These are phyloP conservation scores for Thelonectria olida DNA, from an alignment of 2,329 filamentous ascomycete genomes.

Conservation along the genomic window DNA sequence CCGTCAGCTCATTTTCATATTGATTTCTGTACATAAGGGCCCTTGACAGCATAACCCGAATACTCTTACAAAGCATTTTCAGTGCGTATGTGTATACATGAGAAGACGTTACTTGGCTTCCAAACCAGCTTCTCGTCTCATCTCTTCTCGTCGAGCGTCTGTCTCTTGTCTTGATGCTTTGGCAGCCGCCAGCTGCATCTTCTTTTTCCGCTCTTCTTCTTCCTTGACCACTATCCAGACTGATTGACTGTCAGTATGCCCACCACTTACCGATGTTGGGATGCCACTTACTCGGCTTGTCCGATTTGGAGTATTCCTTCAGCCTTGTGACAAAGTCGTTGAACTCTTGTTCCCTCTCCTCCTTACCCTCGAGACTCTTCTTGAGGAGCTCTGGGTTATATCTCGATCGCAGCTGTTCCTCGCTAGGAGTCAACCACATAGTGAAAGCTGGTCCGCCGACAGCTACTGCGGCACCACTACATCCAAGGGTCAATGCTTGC, in stretches of 20 bases:
- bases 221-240: constrained; percentile 63
- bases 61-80: constrained; percentile 36
- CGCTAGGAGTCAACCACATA: constrained; percentile 80
- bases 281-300: constrained; percentile 80
- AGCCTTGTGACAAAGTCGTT: constrained; percentile 85
- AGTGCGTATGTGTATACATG: background rate
- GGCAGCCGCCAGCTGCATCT: constrained; percentile 47
- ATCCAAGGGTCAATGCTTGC: constrained; percentile 24
- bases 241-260: constrained; percentile 38
- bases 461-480: constrained; percentile 75
- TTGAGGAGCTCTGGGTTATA: constrained; percentile 97
- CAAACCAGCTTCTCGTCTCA: constrained; percentile 59
- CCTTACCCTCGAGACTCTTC: constrained; percentile 81
- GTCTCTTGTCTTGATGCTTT: constrained; percentile 52
- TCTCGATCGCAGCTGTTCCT: constrained; percentile 90
- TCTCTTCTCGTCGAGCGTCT: constrained; percentile 55
- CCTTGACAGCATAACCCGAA: constrained; percentile 14
- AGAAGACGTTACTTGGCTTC: constrained; percentile 41
- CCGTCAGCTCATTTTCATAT: constrained; percentile 12
- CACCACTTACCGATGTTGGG: background rate
- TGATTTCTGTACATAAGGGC: constrained; percentile 33
- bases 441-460: constrained; percentile 89
- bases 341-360: constrained; percentile 83
- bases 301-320: constrained; percentile 89
- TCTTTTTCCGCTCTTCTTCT: constrained; percentile 54